Percentiles rank a stretch among this genome's conserved stretches.
These are phyloP conservation scores for Ogataea hybrid DNA, from an alignment of 1,139 yeast species.

Conservation along the genomic window DNA sequence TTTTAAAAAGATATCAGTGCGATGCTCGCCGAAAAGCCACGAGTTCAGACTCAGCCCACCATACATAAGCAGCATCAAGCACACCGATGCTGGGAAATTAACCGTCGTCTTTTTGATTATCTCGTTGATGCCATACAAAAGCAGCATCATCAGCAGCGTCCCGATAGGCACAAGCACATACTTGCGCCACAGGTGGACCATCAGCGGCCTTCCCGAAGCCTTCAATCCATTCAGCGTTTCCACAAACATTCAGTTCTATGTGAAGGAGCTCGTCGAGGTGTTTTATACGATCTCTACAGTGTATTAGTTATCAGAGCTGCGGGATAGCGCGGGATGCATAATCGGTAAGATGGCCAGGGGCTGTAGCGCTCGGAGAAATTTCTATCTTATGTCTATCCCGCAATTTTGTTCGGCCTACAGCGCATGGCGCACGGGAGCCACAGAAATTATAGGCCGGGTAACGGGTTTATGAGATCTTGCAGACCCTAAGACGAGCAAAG, in stretches of 20 bases:
- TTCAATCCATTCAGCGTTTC: background rate
- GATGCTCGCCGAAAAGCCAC: too few relatives aligned
- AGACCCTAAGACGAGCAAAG: background rate
- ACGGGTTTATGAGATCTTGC: too few relatives aligned
- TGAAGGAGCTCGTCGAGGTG: background rate
- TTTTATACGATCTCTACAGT: background rate
- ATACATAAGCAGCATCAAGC: too few relatives aligned
- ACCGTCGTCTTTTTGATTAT: slow-evolving; percentile 51
- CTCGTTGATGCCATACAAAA: slow-evolving; percentile 64
- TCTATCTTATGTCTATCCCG: too few relatives aligned
- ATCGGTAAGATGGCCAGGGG: background rate
- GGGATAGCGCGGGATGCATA: slow-evolving; percentile 1
- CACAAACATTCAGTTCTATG: background rate
- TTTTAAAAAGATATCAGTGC: too few relatives aligned
- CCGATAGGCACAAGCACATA: slow-evolving; percentile 38
- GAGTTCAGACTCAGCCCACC: too few relatives aligned
- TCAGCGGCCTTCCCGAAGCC: slow-evolving; percentile 7
- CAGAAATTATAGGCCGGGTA: background rate
- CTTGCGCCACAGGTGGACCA: slow-evolving; percentile 18
- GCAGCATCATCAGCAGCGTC: slow-evolving; percentile 35
- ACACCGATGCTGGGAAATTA: slow-evolving; percentile 71
- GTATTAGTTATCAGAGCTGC: background rate
- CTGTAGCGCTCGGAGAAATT: background rate
- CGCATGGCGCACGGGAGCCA: background rate
- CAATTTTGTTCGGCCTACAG: too few relatives aligned